Evolutionary conservation across 192 early-diverging fungal genomes (phyloP).

Genomic region (Oehlia diaphana): DNA sequence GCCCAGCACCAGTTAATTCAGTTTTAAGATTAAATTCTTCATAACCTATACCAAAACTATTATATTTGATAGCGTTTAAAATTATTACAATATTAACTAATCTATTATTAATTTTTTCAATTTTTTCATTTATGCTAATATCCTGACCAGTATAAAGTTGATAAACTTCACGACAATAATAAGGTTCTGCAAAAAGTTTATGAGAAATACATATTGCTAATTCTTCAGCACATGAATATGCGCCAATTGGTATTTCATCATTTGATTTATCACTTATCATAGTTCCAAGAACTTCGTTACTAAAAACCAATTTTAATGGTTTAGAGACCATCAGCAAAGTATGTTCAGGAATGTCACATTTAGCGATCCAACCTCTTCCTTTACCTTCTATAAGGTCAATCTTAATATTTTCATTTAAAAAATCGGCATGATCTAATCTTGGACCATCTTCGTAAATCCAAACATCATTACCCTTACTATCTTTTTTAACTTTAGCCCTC

Average conservation of each 20-base stretch:
- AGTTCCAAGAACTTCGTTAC: neutral
- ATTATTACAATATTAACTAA: neutral
- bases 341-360: neutral
- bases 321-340: slow-evolving; percentile 16
- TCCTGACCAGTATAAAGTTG: neutral
- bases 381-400: neutral
- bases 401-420: neutral
- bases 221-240: neutral
- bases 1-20: neutral
- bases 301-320: neutral
- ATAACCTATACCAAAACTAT: neutral
- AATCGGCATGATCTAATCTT: slow-evolving; percentile 8
- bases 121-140: too few species aligned
- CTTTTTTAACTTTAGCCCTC: neutral
- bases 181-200: neutral
- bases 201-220: neutral
- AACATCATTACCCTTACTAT: neutral
- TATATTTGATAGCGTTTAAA: neutral
- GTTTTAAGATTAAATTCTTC: neutral
- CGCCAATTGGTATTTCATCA: neutral
- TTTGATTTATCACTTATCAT: neutral
- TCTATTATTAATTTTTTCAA: neutral
- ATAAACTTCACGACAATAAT: neutral
- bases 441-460: neutral
- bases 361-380: slow-evolving; percentile 6